phyloP scores from a whole-genome alignment of 345 rosid species.

The Acer campestre region DNA sequence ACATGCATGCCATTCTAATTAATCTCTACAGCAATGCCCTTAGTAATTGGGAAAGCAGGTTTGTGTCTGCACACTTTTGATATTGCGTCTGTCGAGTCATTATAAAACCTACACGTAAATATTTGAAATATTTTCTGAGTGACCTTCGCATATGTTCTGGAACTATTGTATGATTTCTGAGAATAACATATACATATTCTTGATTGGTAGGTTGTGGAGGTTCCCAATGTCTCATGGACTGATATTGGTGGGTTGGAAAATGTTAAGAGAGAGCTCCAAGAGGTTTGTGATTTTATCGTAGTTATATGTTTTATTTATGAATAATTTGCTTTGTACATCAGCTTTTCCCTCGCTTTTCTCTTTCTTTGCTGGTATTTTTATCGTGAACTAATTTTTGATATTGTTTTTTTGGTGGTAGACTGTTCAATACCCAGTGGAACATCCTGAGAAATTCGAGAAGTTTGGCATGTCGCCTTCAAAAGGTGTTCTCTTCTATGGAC shows the following conservation, averaged over 20 bases:
- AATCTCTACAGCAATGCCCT: not conserved
- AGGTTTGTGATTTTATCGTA: constrained; percentile 27
- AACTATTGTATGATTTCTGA: not conserved
- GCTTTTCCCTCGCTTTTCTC: not conserved
- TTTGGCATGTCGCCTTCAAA: constrained; percentile 46
- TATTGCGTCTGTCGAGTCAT: not conserved
- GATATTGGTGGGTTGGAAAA: constrained; percentile 42
- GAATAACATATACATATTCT: not conserved
- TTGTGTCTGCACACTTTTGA: not conserved
- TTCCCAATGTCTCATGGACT: constrained; percentile 41
- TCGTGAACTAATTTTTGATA: not conserved
- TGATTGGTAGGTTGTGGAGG: constrained; percentile 37
- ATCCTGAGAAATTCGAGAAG: constrained; percentile 44
- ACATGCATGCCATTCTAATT: not conserved
- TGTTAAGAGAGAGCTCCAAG: constrained; percentile 40
- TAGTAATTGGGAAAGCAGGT: not conserved
- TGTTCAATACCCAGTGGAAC: constrained; percentile 43
- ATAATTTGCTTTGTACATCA: not conserved
- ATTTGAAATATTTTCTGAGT: not conserved
- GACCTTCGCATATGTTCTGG: not conserved
- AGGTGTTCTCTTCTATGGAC: constrained; percentile 41
- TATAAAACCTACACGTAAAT: not conserved
- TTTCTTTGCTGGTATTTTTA: not conserved
- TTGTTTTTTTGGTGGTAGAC: constrained; percentile 25
- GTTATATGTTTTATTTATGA: not conserved